Conservation (phyloP, 2,329 filamentous ascomycete genomes). For the Arthrobotrys conoides region DNA sequence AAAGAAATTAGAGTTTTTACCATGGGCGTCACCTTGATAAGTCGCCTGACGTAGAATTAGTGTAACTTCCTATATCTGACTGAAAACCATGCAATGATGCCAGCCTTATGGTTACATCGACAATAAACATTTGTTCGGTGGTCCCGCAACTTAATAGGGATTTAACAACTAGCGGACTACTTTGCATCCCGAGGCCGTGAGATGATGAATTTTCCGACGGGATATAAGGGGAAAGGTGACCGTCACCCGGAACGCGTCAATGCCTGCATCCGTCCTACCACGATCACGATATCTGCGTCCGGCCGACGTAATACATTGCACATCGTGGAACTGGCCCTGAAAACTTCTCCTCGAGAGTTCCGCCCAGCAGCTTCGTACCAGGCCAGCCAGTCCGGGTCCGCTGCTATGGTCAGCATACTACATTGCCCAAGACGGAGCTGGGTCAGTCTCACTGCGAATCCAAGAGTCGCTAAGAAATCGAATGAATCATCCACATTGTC, state of each 20-base stretch:
- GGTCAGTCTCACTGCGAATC: background rate
- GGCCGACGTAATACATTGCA: constrained; percentile 18
- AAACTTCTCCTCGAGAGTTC: background rate
- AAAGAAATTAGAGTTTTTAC: background rate
- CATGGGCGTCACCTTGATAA: background rate
- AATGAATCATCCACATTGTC: no score
- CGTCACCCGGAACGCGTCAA: constrained; percentile 19
- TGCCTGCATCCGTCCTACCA: constrained; percentile 24
- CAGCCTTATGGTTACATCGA: background rate
- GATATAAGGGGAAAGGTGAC: background rate
- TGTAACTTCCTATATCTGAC: background rate
- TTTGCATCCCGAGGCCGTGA: constrained; percentile 10
- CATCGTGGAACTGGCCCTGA: background rate
- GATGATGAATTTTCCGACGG: constrained; percentile 1
- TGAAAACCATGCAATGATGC: background rate
- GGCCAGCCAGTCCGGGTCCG: background rate
- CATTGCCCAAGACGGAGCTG: constrained; percentile 29
- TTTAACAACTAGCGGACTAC: background rate
- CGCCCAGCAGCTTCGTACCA: background rate
- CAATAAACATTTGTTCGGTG: background rate
- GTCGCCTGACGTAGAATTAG: background rate
- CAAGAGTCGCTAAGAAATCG: constrained; percentile 19
- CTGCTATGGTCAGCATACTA: background rate
- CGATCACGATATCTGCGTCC: constrained; percentile 9
- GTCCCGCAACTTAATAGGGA: no score